Percentiles rank a stretch among this genome's conserved stretches.
Evolutionary conservation across 1,284 basidiomycete species (phyloP).

Genomic region (Agaricales sp.): DNA sequence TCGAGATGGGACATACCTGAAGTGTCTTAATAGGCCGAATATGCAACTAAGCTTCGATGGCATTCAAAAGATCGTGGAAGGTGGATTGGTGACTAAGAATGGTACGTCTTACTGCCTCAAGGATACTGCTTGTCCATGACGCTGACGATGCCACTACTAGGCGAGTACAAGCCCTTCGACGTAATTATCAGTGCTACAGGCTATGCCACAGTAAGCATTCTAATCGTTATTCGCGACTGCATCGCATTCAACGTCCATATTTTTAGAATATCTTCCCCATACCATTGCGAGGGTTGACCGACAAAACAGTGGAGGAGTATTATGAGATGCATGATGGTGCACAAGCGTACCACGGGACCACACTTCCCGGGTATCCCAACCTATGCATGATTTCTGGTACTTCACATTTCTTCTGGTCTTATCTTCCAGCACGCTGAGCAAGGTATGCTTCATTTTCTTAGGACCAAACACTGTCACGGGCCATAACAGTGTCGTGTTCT

Average conservation of each 20-base stretch:
- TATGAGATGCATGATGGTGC: conserved; percentile 26
- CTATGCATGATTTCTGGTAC: conserved; percentile 26
- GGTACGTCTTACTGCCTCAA: background rate
- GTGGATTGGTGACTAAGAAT: conserved; percentile 23
- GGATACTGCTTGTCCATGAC: too few relatives aligned
- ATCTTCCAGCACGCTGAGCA: background rate
- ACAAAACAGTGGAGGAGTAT: conserved; percentile 20
- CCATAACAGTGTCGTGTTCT: conserved; percentile 34
- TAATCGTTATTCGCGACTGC: conserved; percentile 8
- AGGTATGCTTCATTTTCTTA: conserved; percentile 12
- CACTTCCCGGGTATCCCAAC: conserved; percentile 32
- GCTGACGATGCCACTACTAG: conserved; percentile 28
- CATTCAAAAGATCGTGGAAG: conserved; percentile 30
- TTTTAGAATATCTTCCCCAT: background rate
- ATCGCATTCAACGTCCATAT: background rate
- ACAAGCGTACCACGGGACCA: conserved; percentile 29
- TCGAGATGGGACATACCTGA: conserved; percentile 32
- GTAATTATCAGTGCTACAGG: conserved; percentile 42
- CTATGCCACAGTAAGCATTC: conserved; percentile 27
- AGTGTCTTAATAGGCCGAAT: conserved; percentile 38
- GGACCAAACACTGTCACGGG: conserved; percentile 38
- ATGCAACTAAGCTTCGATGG: conserved; percentile 35
- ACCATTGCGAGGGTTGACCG: background rate
- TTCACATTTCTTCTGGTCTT: too few relatives aligned
- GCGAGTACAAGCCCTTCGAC: conserved; percentile 36